Evolutionary conservation across 345 rosid genomes (phyloP).

Genomic region (Erodium maritimum): DNA sequence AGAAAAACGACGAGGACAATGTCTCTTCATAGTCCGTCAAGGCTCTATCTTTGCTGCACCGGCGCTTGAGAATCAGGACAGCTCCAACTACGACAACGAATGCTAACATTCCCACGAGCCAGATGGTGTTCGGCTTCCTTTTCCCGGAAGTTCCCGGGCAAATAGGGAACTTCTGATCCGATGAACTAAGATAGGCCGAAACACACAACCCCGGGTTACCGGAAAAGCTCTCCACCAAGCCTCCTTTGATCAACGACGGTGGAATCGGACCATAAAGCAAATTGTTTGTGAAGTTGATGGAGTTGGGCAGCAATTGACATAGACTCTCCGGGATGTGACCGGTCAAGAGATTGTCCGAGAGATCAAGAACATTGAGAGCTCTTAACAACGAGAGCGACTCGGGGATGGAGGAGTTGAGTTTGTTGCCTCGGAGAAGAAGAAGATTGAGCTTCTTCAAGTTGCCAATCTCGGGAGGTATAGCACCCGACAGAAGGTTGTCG

Average conservation of each 20-base stretch:
- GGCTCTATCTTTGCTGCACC: too few relatives aligned
- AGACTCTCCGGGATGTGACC: constrained; percentile 57
- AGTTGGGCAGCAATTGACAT: constrained; percentile 58
- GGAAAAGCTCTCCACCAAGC: constrained; percentile 51
- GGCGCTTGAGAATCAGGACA: too few relatives aligned
- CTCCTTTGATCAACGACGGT: constrained; percentile 43
- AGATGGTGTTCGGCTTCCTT: constrained; percentile 31
- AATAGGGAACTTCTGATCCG: constrained; percentile 39
- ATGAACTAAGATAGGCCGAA: constrained; percentile 21
- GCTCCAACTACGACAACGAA: constrained; percentile 21
- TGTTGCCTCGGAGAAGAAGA: constrained; percentile 51
- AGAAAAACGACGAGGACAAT: constrained; percentile 37
- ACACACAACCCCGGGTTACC: constrained; percentile 74
- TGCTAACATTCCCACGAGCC: constrained; percentile 34
- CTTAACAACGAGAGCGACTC: constrained; percentile 47
- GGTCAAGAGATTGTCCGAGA: constrained; percentile 55
- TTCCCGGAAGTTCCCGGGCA: constrained; percentile 34
- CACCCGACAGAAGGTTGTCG: constrained; percentile 51
- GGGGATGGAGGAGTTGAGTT: constrained; percentile 51
- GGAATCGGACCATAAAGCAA: constrained; percentile 61
- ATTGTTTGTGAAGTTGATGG: constrained; percentile 60
- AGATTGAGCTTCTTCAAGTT: constrained; percentile 37
- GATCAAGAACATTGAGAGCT: constrained; percentile 47
- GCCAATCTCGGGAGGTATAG: constrained; percentile 45
- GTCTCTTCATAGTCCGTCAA: too few relatives aligned